Percentiles rank a stretch among this genome's conserved stretches.
Conservation (phyloP, 495 filamentous ascomycete species). For the Neurospora cerealis region DNA sequence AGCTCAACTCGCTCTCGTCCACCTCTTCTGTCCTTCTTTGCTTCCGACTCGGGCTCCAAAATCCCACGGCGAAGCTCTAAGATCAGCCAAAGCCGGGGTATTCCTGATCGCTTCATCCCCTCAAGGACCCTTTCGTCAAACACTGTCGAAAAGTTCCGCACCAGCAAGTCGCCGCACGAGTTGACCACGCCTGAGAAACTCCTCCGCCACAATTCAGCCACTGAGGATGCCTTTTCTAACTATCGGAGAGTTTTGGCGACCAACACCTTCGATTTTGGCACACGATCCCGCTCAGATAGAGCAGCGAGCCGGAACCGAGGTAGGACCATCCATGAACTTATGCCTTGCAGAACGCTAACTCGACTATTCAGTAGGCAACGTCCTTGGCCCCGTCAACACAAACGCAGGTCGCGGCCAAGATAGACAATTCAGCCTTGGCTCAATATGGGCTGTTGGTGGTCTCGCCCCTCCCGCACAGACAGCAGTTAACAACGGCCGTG, state of each 20-base stretch:
- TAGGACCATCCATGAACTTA: background rate
- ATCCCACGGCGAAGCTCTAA: conserved; percentile 10
- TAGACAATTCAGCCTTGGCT: conserved; percentile 51
- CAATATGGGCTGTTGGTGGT: conserved; percentile 78
- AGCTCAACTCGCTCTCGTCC: conserved; percentile 8
- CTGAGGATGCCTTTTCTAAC: conserved; percentile 59
- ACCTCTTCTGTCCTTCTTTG: conserved; percentile 10
- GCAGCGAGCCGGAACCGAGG: conserved; percentile 19
- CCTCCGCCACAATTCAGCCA: conserved; percentile 44
- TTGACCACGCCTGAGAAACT: conserved; percentile 53
- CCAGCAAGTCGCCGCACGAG: conserved; percentile 51
- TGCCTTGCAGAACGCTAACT: background rate
- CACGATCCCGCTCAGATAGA: conserved; percentile 22
- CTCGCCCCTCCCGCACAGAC: conserved; percentile 37
- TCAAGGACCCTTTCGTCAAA: conserved; percentile 30
- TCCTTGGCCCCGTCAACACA: conserved; percentile 25
- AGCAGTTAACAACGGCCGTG: conserved; percentile 50
- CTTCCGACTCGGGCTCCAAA: conserved; percentile 3
- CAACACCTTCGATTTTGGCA: conserved; percentile 12
- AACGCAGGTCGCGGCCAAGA: conserved; percentile 12
- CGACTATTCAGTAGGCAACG: conserved; percentile 18
- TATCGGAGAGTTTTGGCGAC: conserved; percentile 29
- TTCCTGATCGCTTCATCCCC: conserved; percentile 64
- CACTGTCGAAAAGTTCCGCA: conserved; percentile 46
- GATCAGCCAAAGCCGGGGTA: conserved; percentile 8